Conservation (phyloP, 179 eudicot species). For the Camellia oleifera region DNA sequence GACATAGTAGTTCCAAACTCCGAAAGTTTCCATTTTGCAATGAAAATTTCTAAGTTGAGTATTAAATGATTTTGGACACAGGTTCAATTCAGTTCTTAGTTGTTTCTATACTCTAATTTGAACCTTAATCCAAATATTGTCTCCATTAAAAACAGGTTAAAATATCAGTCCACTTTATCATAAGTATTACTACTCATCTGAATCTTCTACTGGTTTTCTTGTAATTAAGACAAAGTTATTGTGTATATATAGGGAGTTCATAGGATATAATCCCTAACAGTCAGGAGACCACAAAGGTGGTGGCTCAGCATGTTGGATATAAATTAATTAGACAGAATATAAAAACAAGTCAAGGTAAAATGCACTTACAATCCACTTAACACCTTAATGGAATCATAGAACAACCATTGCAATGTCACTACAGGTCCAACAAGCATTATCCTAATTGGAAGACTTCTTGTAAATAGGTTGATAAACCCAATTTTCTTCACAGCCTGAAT, state of each 20-base stretch:
- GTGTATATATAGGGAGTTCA: not conserved
- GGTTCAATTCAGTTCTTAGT: not conserved
- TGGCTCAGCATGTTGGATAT: not conserved
- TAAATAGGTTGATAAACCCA: conserved; percentile 70
- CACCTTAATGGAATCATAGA: conserved; percentile 83
- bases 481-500: conserved; percentile 79
- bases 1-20: not conserved
- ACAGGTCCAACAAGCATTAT: conserved; percentile 46
- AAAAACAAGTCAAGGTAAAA: not conserved
- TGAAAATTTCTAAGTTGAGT: not conserved
- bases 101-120: not conserved
- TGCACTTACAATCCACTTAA: conserved; percentile 84
- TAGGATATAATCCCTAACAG: not conserved
- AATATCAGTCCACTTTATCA: not conserved
- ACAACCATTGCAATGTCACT: conserved; percentile 89
- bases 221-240: not conserved
- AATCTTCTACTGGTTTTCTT: too few relatives aligned
- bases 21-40: not conserved
- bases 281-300: not conserved
- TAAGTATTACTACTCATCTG: not conserved
- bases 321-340: not conserved
- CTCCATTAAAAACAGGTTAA: not conserved
- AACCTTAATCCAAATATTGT: too few relatives aligned
- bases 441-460: conserved; percentile 75
- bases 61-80: not conserved